Percentiles rank a stretch among this genome's conserved stretches.
Evolutionary conservation across 805 yeast genomes (phyloP).

Genomic region (Lachancea nothofagi): DNA sequence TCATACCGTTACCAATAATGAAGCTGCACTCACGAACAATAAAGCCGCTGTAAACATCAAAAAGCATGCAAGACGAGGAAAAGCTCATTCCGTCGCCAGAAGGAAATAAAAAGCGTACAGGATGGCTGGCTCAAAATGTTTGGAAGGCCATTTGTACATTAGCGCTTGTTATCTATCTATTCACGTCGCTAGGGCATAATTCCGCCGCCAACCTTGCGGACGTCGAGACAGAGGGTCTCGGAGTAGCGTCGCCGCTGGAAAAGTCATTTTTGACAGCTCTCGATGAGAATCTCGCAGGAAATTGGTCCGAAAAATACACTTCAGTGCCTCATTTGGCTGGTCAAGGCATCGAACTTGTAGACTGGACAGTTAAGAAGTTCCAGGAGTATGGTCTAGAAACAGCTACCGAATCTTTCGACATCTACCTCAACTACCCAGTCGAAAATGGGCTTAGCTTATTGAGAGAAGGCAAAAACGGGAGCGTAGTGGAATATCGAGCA

Average conservation of each 20-base stretch:
- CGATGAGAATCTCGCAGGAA: slow-evolving; percentile 37
- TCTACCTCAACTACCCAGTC: slow-evolving; percentile 59
- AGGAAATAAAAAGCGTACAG: not conserved
- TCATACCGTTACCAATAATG: too few species aligned
- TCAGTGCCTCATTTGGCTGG: slow-evolving; percentile 56
- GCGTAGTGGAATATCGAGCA: slow-evolving; percentile 44
- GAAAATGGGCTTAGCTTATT: slow-evolving; percentile 47
- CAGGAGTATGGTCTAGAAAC: slow-evolving; percentile 54
- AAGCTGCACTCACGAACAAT: too few species aligned
- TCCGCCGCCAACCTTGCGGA: not conserved
- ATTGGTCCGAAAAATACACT: slow-evolving; percentile 52
- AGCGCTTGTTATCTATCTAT: too few species aligned
- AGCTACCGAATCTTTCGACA: slow-evolving; percentile 50
- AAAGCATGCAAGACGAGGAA: slow-evolving; percentile 2
- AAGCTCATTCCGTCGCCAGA: not conserved
- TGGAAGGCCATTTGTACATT: too few species aligned
- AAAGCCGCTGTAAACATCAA: too few species aligned
- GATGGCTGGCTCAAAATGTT: too few species aligned
- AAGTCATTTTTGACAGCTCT: slow-evolving; percentile 24
- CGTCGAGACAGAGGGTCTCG: not conserved
- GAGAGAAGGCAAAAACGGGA: slow-evolving; percentile 8
- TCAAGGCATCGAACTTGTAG: slow-evolving; percentile 41
- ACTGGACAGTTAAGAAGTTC: slow-evolving; percentile 56
- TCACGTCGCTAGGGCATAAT: too few species aligned
- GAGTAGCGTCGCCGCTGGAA: slow-evolving; percentile 7